Evolutionary conservation across 2,329 filamentous ascomycete species (phyloP), one percentile per base, ranked within the genome.

Genomic region (Aspergillus sp.): DNA sequence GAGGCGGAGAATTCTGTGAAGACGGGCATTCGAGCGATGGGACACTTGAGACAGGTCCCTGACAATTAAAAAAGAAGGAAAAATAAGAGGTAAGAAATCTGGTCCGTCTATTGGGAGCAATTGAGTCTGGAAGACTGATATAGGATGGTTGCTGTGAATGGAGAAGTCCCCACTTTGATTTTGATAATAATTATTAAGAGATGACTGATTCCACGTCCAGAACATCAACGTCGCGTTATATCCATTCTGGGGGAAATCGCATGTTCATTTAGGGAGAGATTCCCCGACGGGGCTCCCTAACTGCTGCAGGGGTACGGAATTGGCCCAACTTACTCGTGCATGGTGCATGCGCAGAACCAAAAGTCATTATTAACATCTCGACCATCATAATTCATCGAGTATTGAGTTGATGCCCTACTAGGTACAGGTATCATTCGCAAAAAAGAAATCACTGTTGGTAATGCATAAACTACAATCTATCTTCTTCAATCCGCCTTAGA

Each of bases 1-100:
- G 64, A 64, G 23, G 66, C 60, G 2, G 74, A 61, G 60, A 64
- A 66, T 57, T 77, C 74, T 39, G 71, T 69, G 59, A 77, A 77
- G n/a, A 76, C 71, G 23, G 74, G 75, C 75, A 77, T 77, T 9
- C 31, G 37, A n/a, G 43, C 40, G 17, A 52, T 37, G 35, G 43
- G 12, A 41, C 37, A 44, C 15, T 39, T 14, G n/a, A 27, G 7
- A 2, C 11, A 17, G 48, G 17, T 14, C 25, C 19, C 39, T 23
- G 37, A 43, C n/a, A 11, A 6, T 21, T 6, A 23, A n/a, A 27
- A 7, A 7, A 21, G 21, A 21, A 21, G 21, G 3, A 21, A 1
- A 43, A 35, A 4, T 19, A 43, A 39, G 17, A 27, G 5, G 15
- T 35, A 21, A 8, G 46, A 39, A 21, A 40, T 37, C 15, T 37